These are phyloP conservation scores for Exophiala sp. DNA, from an alignment of 2,329 filamentous ascomycete genomes.

Conservation along the genomic window DNA sequence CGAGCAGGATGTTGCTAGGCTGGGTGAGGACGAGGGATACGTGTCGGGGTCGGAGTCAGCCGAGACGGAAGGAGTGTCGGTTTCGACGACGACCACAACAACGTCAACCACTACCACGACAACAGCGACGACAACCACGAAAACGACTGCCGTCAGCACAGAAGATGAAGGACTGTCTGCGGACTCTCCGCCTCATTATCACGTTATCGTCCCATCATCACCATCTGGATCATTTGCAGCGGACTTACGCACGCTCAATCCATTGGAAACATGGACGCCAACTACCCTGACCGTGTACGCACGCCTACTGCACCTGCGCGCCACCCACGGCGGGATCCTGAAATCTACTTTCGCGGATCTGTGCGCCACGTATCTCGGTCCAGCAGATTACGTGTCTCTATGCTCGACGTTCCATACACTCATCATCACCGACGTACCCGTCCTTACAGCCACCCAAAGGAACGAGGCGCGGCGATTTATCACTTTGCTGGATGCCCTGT, in stretches of 20 bases:
- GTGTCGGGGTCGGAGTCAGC: background rate
- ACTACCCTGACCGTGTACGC: constrained; percentile 29
- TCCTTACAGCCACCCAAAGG: constrained; percentile 65
- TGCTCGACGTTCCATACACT: constrained; percentile 77
- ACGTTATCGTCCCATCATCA: constrained; percentile 11
- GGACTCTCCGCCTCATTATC: constrained; percentile 27
- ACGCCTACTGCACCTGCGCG: constrained; percentile 47
- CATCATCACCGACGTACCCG: constrained; percentile 66
- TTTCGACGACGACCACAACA: background rate
- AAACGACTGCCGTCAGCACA: background rate
- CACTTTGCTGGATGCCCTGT: constrained; percentile 73
- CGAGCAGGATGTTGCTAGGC: constrained; percentile 14
- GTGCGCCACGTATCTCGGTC: constrained; percentile 63
- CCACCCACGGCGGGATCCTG: constrained; percentile 51
- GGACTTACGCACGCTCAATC: constrained; percentile 21
- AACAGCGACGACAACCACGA: background rate
- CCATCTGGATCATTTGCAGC: constrained; percentile 1
- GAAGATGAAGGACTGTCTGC: constrained; percentile 11
- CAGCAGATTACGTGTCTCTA: constrained; percentile 78
- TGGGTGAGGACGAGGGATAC: background rate
- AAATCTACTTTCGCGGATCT: constrained; percentile 67
- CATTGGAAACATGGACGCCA: constrained; percentile 18
- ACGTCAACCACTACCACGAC: background rate
- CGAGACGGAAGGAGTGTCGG: background rate
- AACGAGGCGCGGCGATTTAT: constrained; percentile 80